phyloP scores from a whole-genome alignment of 2,329 filamentous ascomycete genomes.

The Arthrocladium fulminans region DNA sequence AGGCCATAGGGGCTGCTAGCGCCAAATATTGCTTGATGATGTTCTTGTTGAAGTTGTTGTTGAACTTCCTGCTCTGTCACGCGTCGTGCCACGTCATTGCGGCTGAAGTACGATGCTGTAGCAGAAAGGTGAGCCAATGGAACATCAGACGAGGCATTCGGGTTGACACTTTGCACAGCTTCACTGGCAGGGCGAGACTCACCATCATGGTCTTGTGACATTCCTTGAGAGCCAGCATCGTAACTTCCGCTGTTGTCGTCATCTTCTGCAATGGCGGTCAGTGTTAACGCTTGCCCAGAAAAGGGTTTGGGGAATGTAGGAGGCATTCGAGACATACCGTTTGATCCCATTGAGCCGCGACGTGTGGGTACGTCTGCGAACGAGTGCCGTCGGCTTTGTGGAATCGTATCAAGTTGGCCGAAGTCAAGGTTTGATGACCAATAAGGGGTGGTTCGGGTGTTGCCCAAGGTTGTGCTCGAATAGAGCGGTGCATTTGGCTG shows the following conservation, averaged over 20 bases:
- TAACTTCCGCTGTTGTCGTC: constrained; percentile 3
- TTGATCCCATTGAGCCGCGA: constrained; percentile 35
- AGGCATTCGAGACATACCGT: constrained; percentile 24
- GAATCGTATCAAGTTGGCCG: constrained; percentile 36
- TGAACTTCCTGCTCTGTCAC: constrained; percentile 34
- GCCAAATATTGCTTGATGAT: constrained; percentile 9
- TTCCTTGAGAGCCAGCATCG: not conserved
- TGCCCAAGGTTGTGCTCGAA: constrained; percentile 19
- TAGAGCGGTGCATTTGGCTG: constrained; percentile 25
- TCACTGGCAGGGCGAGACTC: not conserved
- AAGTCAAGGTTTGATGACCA: constrained; percentile 45
- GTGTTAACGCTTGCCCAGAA: not conserved
- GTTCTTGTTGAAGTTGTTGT: constrained; percentile 12
- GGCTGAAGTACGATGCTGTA: constrained; percentile 37
- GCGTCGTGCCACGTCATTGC: constrained; percentile 27
- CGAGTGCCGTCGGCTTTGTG: constrained; percentile 44
- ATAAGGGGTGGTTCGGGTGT: constrained; percentile 35
- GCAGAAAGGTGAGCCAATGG: constrained; percentile 31
- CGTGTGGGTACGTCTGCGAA: constrained; percentile 44
- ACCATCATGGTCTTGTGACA: constrained; percentile 8
- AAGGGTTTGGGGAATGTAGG: not conserved
- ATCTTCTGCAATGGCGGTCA: constrained; percentile 3
- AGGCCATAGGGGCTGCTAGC: constrained; percentile 5
- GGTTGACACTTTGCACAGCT: not conserved
- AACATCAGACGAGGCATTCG: not conserved